These are phyloP conservation scores for Cymbopogon citratus DNA, from an alignment of 176 grass and related monocot genomes.

Conservation along the genomic window DNA sequence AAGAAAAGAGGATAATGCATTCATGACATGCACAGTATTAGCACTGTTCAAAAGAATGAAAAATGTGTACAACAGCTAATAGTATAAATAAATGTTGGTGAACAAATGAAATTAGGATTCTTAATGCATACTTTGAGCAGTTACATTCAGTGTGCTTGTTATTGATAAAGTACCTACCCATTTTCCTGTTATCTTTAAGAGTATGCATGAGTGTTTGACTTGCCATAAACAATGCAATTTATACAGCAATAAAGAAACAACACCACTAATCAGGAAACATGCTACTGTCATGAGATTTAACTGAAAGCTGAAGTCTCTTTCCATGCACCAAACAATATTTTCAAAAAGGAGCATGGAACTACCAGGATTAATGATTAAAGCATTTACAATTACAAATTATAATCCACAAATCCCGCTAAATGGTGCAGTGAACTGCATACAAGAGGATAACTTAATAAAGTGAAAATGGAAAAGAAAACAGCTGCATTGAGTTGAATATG, in stretches of 20 bases:
- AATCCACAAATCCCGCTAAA: neutral
- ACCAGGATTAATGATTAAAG: neutral
- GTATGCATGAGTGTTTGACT: neutral
- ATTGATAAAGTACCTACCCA: neutral
- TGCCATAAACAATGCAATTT: neutral
- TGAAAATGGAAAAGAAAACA: neutral
- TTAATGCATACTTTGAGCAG: neutral
- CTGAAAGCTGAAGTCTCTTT: neutral
- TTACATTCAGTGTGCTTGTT: neutral
- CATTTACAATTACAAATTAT: neutral
- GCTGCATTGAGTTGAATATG: conserved; percentile 33
- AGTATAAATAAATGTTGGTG: neutral
- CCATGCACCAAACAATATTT: neutral
- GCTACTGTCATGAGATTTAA: neutral
- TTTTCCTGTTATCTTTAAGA: neutral
- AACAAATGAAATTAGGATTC: neutral
- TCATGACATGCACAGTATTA: neutral
- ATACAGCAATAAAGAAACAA: neutral
- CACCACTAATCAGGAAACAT: neutral
- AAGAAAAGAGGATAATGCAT: neutral
- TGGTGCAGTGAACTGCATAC: neutral
- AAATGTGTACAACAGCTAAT: neutral
- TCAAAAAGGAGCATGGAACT: neutral
- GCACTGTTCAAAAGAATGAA: neutral
- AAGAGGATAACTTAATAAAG: neutral